Evolutionary conservation across 78 protist species (phyloP).

Genomic region (Cyanophora paradoxa): DNA sequence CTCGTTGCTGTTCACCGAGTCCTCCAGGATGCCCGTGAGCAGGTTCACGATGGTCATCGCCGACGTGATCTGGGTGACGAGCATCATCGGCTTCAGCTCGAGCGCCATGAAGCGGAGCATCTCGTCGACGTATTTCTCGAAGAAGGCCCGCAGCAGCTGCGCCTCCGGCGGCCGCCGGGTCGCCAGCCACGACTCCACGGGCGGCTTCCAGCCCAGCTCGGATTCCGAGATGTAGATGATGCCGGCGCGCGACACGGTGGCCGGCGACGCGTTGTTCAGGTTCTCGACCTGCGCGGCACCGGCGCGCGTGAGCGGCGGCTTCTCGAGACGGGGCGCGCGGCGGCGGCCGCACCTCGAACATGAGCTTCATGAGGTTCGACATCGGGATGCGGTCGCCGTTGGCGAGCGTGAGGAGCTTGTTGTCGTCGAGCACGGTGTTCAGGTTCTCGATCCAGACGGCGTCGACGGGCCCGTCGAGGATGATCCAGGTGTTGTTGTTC

Average conservation of each 20-base stretch:
- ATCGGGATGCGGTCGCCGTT: constrained; percentile 81
- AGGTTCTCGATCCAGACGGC: constrained; percentile 83
- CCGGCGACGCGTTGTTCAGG: constrained; percentile 87
- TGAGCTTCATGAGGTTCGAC: constrained; percentile 48
- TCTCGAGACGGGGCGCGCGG: too few relatives aligned
- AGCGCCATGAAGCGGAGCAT: neutral
- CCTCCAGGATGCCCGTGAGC: constrained; percentile 18
- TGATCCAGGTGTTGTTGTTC: constrained; percentile 52
- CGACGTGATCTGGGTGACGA: neutral
- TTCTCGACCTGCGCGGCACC: too few relatives aligned
- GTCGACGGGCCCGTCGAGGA: constrained; percentile 87
- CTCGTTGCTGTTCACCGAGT: neutral
- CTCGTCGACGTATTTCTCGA: constrained; percentile 13
- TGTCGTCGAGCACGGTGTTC: constrained; percentile 89
- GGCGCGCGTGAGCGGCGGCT: too few relatives aligned
- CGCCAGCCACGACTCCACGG: constrained; percentile 16
- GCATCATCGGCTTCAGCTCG: constrained; percentile 23
- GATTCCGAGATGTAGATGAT: constrained; percentile 60
- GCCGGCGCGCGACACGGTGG: constrained; percentile 88
- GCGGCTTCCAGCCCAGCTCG: constrained; percentile 39
- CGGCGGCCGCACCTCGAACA: too few relatives aligned
- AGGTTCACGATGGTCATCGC: constrained; percentile 14
- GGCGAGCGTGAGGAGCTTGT: constrained; percentile 77
- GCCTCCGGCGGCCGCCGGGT: constrained; percentile 15
- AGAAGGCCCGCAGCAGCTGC: neutral